phyloP scores from a whole-genome alignment of 805 yeast species.

The Candida coquimbonensis region DNA sequence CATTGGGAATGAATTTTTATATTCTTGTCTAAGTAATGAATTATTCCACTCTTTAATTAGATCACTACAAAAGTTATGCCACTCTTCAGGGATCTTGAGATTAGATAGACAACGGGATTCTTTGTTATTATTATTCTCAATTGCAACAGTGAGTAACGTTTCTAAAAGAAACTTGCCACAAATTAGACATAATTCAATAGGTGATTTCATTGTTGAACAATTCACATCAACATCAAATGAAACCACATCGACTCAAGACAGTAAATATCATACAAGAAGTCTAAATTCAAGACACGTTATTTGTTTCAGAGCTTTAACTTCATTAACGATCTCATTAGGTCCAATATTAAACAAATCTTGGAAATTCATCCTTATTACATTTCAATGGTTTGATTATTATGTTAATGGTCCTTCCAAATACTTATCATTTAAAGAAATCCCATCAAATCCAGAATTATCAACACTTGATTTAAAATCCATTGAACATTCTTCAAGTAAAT shows the following conservation, averaged over 20 bases:
- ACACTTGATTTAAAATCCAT: conserved; percentile 44
- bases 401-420: conserved; percentile 51
- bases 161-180: conserved; percentile 17
- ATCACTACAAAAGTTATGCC: conserved; percentile 74
- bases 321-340: conserved; percentile 78
- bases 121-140: conserved; percentile 39
- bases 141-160: conserved; percentile 37
- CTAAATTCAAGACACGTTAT: conserved; percentile 64
- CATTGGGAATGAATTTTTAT: conserved; percentile 45
- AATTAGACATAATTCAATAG: conserved; percentile 33
- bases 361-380: conserved; percentile 51
- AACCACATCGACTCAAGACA: conserved; percentile 1
- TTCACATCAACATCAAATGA: conserved; percentile 8
- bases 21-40: conserved; percentile 64
- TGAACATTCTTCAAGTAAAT: conserved; percentile 48
- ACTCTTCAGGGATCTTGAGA: conserved; percentile 72
- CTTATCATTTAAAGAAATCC: conserved; percentile 31
- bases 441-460: conserved; percentile 35
- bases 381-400: conserved; percentile 75
- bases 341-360: conserved; percentile 62
- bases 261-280: conserved; percentile 30
- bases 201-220: conserved; percentile 47
- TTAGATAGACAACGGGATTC: conserved; percentile 51
- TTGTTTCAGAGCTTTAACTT: conserved; percentile 71
- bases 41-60: conserved; percentile 61